Evolutionary conservation across 1,139 yeast species (phyloP).

Genomic region (Arxiozyma telluris): DNA sequence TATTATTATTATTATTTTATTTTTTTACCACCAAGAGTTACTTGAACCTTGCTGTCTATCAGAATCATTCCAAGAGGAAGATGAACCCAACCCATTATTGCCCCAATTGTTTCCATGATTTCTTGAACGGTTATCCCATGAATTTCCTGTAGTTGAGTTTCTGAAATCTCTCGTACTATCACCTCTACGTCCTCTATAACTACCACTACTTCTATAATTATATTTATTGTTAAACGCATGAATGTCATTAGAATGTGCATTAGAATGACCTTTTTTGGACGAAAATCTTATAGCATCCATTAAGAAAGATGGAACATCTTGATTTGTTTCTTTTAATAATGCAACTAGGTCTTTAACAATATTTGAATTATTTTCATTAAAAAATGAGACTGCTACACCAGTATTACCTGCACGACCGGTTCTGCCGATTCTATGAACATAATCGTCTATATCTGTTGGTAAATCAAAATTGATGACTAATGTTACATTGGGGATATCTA

Average conservation of each 20-base stretch:
- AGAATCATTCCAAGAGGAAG: slow-evolving; percentile 1
- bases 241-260: background rate
- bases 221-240: no score
- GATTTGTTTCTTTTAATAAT: slow-evolving; percentile 87
- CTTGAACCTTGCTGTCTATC: slow-evolving; percentile 2
- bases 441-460: slow-evolving; percentile 94
- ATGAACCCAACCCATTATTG: background rate
- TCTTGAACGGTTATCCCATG: slow-evolving; percentile 4
- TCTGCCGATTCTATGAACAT: slow-evolving; percentile 99
- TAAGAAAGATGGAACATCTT: slow-evolving; percentile 88
- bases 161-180: slow-evolving; percentile 5
- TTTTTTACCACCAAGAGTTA: slow-evolving; percentile 2
- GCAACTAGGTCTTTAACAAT: slow-evolving; percentile 81
- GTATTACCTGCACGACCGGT: slow-evolving; percentile 99
- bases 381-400: slow-evolving; percentile 95
- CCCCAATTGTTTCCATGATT: background rate
- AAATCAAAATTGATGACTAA: slow-evolving; percentile 95
- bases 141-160: background rate
- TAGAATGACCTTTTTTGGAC: background rate
- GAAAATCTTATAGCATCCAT: slow-evolving; percentile 34
- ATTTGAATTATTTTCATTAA: slow-evolving; percentile 88
- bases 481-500: slow-evolving; percentile 95
- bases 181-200: slow-evolving; percentile 3
- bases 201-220: background rate
- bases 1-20: no score